A percentile compares a stretch with the other conserved stretches of the same genome.
These are phyloP conservation scores for Solanum commersonii DNA, from an alignment of 257 asterid genomes.

Conservation along the genomic window DNA sequence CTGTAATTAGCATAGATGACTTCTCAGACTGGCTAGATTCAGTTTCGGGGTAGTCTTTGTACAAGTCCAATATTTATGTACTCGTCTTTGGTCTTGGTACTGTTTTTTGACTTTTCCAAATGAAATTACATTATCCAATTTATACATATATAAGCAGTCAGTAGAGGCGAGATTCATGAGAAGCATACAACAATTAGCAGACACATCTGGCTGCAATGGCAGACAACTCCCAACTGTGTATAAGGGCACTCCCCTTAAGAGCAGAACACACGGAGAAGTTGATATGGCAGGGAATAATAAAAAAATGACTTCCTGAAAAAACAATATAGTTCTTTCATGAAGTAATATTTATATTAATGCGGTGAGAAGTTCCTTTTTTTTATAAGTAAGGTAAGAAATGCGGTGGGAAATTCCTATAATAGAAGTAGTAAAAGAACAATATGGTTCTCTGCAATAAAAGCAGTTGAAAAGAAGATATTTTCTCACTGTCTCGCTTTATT, in stretches of 20 bases:
- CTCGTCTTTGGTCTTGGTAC: not conserved
- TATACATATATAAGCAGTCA: not conserved
- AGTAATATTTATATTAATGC: not conserved
- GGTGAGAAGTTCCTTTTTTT: not conserved
- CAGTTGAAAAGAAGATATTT: not conserved
- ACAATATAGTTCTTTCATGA: not conserved
- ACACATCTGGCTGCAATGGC: not conserved
- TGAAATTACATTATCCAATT: not conserved
- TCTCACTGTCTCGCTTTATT: not conserved
- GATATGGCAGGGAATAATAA: not conserved
- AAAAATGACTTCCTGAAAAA: not conserved
- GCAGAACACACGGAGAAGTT: not conserved
- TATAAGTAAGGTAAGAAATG: not conserved
- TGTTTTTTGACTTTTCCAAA: not conserved
- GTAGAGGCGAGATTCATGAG: not conserved
- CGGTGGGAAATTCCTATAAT: not conserved
- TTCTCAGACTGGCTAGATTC: not conserved
- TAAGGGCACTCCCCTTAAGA: not conserved
- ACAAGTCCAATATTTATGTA: not conserved
- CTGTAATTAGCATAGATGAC: not conserved
- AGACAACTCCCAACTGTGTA: not conserved
- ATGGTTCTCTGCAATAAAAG: not conserved
- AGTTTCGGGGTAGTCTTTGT: not conserved
- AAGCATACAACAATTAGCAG: not conserved
- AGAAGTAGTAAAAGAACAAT: not conserved